Evolutionary conservation across 305 asterid species (phyloP), one percentile per base, ranked within the genome.

Genomic region (Fraxinus dipetala): DNA sequence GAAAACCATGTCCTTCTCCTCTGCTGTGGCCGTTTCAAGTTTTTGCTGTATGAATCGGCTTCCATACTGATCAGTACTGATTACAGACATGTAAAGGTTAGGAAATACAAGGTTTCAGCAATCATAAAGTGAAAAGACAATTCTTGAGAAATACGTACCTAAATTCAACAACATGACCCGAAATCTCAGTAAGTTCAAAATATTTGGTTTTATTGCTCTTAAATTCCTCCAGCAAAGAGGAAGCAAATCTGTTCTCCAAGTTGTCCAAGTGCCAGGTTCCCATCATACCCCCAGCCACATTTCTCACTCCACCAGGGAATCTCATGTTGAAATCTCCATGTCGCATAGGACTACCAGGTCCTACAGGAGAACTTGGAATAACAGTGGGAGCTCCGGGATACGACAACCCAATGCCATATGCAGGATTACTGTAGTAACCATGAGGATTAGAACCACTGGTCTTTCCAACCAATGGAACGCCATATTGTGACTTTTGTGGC

Each of bases 41-140:
- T 94, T 96, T 80, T 96, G 99, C 84, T 96, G 99, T 82, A 96
- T 96, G 89, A 95, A 96, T 45, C 99, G 97, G 84, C 99, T 96
- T 84, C 99, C 99, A 87, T 96, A 96, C 82, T 96, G 99, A 82
- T 96, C 99, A 38, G 98, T 92, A 83, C 99, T 96, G 87, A 48
- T 48, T 61, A 82, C 56, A 85, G 75, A 83, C n/a, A n/a, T 61
- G 45, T 79, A 20, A 51, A 72, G 69, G 73, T 31, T 30, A 40
- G 45, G 2, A 20, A 22, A 67, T 13, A 31, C 36, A 67, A 81
- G 79, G 74, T 26, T 61, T 78, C 61, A 85, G 72, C 56, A 69
- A 75, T 35, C 28, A 45, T 30, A 77, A 78, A 77, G 51, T 5
- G n/a, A 18, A 82, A 31, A 2, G 61, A 38, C n/a, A 18, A 13